Evolutionary conservation across 2,329 filamentous ascomycete species (phyloP), one percentile per base, ranked within the genome.

Genomic region (Colletotrichum brevisporum): DNA sequence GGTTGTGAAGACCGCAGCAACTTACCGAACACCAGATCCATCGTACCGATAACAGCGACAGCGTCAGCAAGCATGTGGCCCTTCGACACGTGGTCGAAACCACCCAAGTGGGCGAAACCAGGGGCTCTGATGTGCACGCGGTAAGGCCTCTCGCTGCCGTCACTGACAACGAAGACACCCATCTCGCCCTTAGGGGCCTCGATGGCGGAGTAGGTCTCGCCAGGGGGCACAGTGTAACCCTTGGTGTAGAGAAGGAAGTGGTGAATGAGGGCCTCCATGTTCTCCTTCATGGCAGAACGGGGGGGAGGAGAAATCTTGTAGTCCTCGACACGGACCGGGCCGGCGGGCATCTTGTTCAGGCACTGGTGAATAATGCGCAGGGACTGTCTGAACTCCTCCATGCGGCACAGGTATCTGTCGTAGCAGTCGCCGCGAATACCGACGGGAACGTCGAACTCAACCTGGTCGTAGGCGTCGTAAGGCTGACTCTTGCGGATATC

Each of bases 181-280:
- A 99, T 99, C 86, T 99, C 96, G 76, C 96, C 96, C 91, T 99
- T 99, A 70, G 96, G 96, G n/a, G 97, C 96, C 87, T 99, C 96
- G 73, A 99, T 99, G 71, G 92, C 95, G 54, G 92, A 95, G 87
- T 99, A 99, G 6, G 96, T 99, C 87, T 99, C 96, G 72, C 96
- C 97, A 8, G 97, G 96, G 51, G 96, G 96, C 4, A 99, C 96
- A 52, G 94, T 89, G 83, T 99, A 99, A 69, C 96, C 96, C 89
- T 99, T 99, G 82, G 95, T 98, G 87, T 95, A 99, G 62, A 99
- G 91, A 74, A 99, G 85, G 89, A 99, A 99, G 87, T 99, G 96
- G 85, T 99, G 96, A 80, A 99, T 99, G 51, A 99, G 89, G 47
- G 96, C 95, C 85, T 99, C 96, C 97, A 99, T 99, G 87, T 99